Evolutionary conservation across 768 basidiomycete species (phyloP), one percentile per base, ranked within the genome.

Genomic region (Boletus fagicola): DNA sequence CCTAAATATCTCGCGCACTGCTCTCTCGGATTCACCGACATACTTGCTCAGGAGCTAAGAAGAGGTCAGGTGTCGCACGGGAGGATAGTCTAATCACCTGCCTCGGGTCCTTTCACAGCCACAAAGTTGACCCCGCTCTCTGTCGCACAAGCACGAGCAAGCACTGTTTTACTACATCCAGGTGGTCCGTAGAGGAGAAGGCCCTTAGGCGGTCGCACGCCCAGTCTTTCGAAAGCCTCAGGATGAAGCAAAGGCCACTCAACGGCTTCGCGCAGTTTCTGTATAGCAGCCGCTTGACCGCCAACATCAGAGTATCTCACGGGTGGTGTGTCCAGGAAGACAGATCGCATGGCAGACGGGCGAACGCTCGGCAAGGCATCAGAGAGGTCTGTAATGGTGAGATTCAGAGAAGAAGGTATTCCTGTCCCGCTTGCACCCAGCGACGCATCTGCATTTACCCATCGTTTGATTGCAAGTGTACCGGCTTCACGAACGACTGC

Each of bases 91-190:
- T 39, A 47, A 53, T 30, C 43, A 62, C 82, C 62, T 62, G 91
- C 96, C 83, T 99, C 97, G 1, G 97, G 94, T 0, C 97, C 97
- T 72, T 97, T 97, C 33, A 99, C 92, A 24, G 96, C 94, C 42
- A 99, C 82, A 70, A 98, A 98, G 71, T 98, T 98, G 56, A 98
- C 84, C 4, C 93, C 94, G 63, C 92, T 92, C 72, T 97, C 95
- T 30, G 86, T 90, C 16, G 95, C 95, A 69, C 93, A 87, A 3
- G 96, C 95, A 56, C 92, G 85, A 2, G 92, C 96, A 16, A 94
- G 83, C 42, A 98, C 78, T 2, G 96, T 98, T 75, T 98, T 98
- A 65, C 92, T 94, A 66, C 95, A 97, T n/a, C 95, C 95, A 5
- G 95, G 96, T 4, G 95, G 95, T 5, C 95, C 95, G 72, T 95